phyloP scores from a whole-genome alignment of 164 flowering plant species.

The Protea cynaroides region DNA sequence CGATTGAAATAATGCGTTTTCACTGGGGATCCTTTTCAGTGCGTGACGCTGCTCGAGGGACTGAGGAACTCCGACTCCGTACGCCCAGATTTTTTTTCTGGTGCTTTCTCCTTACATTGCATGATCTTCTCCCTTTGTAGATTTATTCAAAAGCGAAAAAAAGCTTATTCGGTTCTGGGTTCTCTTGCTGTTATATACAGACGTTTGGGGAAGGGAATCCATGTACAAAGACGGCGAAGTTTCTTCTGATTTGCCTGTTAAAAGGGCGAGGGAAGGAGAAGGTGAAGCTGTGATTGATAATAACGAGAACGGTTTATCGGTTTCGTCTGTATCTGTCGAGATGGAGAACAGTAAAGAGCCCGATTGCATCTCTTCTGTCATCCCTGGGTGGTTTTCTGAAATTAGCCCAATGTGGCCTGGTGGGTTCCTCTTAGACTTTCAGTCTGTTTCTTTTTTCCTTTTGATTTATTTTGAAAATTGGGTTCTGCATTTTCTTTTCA shows the following conservation, averaged over 20 bases:
- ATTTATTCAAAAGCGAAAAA: too few relatives aligned
- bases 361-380: slow-evolving; percentile 47
- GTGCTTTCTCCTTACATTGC: too few relatives aligned
- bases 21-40: too few relatives aligned
- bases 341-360: slow-evolving; percentile 22
- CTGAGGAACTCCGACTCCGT: too few relatives aligned
- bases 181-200: too few relatives aligned
- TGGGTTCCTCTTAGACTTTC: slow-evolving; percentile 15
- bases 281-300: slow-evolving; percentile 15
- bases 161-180: too few relatives aligned
- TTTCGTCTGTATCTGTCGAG: slow-evolving; percentile 25
- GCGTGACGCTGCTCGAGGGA: too few relatives aligned
- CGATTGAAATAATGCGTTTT: too few relatives aligned
- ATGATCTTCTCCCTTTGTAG: too few relatives aligned
- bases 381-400: slow-evolving; percentile 99
- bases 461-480: background rate
- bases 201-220: background rate
- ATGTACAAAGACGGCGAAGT: slow-evolving; percentile 33
- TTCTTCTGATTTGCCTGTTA: slow-evolving; percentile 33
- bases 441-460: background rate
- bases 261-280: slow-evolving; percentile 46
- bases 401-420: slow-evolving; percentile 99
- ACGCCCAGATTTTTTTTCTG: too few relatives aligned
- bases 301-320: slow-evolving; percentile 15
- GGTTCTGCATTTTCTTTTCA: background rate